Conservation (phyloP, 805 yeast genomes). For the Soucietia sequanensis region DNA sequence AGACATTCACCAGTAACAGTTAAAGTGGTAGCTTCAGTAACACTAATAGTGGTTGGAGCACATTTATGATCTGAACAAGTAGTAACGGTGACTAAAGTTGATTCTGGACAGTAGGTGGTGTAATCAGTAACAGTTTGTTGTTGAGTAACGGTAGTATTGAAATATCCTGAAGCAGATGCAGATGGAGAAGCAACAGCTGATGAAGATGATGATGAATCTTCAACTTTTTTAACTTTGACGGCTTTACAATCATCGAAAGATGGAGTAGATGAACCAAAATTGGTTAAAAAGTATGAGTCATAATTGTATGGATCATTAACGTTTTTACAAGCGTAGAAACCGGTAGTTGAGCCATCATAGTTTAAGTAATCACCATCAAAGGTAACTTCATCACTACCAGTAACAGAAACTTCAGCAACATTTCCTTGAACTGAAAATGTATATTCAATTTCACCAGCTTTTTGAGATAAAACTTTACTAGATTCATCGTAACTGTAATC, state of each 20-base stretch:
- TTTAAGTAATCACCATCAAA: slow-evolving; percentile 18
- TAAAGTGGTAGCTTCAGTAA: slow-evolving; percentile 69
- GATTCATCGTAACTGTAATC: slow-evolving; percentile 1
- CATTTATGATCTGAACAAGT: slow-evolving; percentile 22
- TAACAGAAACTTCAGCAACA: slow-evolving; percentile 1
- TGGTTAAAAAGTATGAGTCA: slow-evolving; percentile 16
- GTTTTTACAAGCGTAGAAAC: slow-evolving; percentile 43
- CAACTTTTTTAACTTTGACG: slow-evolving; percentile 1
- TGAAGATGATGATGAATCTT: slow-evolving; percentile 6
- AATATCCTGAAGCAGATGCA: slow-evolving; percentile 7
- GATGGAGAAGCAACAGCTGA: slow-evolving; percentile 6
- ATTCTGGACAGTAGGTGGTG: slow-evolving; percentile 68
- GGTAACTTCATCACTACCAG: slow-evolving; percentile 2
- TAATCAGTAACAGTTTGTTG: slow-evolving; percentile 23
- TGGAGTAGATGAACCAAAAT: slow-evolving; percentile 2
- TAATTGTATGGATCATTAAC: slow-evolving; percentile 44
- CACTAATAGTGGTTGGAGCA: slow-evolving; percentile 52
- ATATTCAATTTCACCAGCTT: background rate
- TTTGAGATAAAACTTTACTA: background rate
- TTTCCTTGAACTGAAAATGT: background rate
- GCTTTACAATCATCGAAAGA: slow-evolving; percentile 5
- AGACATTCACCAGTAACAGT: slow-evolving; percentile 85
- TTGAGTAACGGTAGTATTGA: background rate
- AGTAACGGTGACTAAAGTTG: slow-evolving; percentile 63
- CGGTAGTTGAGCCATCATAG: slow-evolving; percentile 25